phyloP scores from a whole-genome alignment of 2,329 filamentous ascomycete species.

The Gnomoniopsis smithogilvyi region DNA sequence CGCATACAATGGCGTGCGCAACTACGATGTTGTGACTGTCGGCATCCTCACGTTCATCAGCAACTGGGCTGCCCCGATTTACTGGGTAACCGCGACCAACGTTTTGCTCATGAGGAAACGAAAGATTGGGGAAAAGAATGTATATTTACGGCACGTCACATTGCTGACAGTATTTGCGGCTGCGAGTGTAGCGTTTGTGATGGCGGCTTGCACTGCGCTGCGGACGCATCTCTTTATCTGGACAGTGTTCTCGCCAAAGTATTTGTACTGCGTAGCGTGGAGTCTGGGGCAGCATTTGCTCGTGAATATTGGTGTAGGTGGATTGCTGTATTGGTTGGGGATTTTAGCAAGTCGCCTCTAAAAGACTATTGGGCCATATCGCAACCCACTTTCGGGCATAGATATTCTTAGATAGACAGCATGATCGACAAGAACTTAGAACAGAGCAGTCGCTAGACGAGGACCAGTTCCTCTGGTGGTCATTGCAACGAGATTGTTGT shows the following conservation, averaged over 20 bases:
- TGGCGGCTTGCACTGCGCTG: constrained; percentile 81
- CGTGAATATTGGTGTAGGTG: constrained; percentile 64
- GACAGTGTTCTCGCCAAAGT: constrained; percentile 98
- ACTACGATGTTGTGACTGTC: constrained; percentile 78
- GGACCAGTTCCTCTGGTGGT: too few species aligned
- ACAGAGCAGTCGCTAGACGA: too few species aligned
- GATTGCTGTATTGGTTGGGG: constrained; percentile 54
- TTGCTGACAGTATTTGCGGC: constrained; percentile 70
- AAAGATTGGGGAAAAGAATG: constrained; percentile 22
- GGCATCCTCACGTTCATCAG: constrained; percentile 79
- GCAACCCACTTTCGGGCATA: constrained; percentile 17
- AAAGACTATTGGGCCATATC: neutral
- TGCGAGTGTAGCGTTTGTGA: constrained; percentile 66
- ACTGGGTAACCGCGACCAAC: constrained; percentile 72
- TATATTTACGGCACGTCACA: constrained; percentile 52
- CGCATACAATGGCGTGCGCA: constrained; percentile 86
- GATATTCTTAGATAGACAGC: neutral
- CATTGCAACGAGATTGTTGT: too few species aligned
- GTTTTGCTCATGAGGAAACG: constrained; percentile 50
- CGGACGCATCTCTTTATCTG: constrained; percentile 94
- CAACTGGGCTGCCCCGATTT: constrained; percentile 90
- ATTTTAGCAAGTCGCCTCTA: constrained; percentile 10
- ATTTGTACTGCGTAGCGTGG: constrained; percentile 90
- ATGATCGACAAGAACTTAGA: too few species aligned
- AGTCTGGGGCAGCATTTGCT: constrained; percentile 74